Evolutionary conservation across 495 filamentous ascomycete species (phyloP), one percentile per base, ranked within the genome.

Genomic region (Penicillium coffeae): DNA sequence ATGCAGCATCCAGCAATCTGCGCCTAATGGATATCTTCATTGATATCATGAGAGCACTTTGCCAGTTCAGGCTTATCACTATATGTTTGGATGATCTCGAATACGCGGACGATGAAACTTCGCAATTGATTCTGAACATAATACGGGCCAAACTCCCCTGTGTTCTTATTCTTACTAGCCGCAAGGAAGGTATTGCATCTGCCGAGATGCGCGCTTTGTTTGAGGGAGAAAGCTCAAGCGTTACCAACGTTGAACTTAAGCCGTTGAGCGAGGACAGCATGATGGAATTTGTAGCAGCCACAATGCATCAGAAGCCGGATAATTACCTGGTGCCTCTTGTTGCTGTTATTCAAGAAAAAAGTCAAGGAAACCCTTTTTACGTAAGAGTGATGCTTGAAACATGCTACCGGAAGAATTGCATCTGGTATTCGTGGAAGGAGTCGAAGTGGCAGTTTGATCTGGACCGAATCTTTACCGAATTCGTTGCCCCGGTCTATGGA

Each of bases 311-410:
- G 37, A 56, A 63, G 0, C 60, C 67, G 2, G 68, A 72, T 27
- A 56, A 64, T 7, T 61, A 51, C 25, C 46, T 73, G 25, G 72
- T 67, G 0, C 71, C 72, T 5, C 62, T 76, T 10, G 80, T 83
- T 8, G 79, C 86, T 15, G 83, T 91, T 9, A 77, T 94, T 14
- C 86, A 90, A 63, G 88, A 90, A 55, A 90, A 91, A 66, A 87
- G 83, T 18, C 74, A 76, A 12, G 88, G 89, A 0, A 93, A 94
- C 56, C 87, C 88, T 0, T 95, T 95, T 63, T 92, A 91, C 54
- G 84, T 95, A 51, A 80, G 87, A 22, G 87, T 94, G 63, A 91
- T 96, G 81, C 77, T 96, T n/a, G 87, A 86, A 58, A 84, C 86
- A 7, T 90, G 87, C 58, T 84, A 94, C 63, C 81, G 84, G 14